A percentile compares a stretch with the other conserved stretches of the same genome.
Conservation (phyloP, 148 eudicot genomes). For the Persicaria tinctoria region DNA sequence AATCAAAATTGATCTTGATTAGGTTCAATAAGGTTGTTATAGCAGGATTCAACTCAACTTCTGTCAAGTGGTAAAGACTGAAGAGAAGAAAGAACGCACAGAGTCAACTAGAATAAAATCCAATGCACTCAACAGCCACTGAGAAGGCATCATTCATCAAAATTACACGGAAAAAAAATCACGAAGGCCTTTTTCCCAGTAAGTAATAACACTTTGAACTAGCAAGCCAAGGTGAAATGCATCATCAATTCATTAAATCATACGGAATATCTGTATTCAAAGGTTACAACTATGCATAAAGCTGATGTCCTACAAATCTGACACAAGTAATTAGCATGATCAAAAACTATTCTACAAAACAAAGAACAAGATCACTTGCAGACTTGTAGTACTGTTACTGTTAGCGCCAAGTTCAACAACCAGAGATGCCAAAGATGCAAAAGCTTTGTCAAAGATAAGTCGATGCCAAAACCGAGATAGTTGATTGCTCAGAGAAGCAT, state of each 20-base stretch:
- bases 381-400: not conserved
- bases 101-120: not conserved
- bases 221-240: not conserved
- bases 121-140: not conserved
- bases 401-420: not conserved
- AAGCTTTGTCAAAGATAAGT: not conserved
- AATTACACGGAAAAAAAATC: not conserved
- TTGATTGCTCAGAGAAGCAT: constrained; percentile 24
- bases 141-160: not conserved
- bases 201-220: not conserved
- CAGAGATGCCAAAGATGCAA: constrained; percentile 1
- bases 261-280: not conserved
- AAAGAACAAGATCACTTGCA: constrained; percentile 2
- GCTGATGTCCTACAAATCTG: not conserved
- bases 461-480: not conserved
- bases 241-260: not conserved
- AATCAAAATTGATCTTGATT: not conserved
- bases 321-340: not conserved
- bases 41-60: not conserved
- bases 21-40: not conserved
- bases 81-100: not conserved
- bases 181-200: not conserved
- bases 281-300: not conserved
- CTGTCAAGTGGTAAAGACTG: not conserved
- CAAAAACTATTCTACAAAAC: not conserved